Conservation (phyloP, 1,284 basidiomycete species). For the Puccinia triticina region DNA sequence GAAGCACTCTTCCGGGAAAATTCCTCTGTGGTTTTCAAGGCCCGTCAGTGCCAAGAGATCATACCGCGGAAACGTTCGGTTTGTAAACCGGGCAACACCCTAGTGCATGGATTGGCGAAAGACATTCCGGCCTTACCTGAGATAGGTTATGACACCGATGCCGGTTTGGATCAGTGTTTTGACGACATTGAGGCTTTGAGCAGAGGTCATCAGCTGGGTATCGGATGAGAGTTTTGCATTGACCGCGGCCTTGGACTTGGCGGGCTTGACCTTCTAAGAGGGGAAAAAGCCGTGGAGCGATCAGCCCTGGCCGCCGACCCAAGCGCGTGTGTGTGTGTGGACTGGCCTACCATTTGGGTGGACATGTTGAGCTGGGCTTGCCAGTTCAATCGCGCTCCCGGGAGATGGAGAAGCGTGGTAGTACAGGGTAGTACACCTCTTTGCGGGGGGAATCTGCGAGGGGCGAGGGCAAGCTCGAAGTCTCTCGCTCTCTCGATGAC, state of each 20-base stretch:
- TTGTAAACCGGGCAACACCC: too few relatives aligned
- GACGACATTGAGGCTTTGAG: slow-evolving; percentile 47
- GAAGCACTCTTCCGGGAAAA: slow-evolving; percentile 50
- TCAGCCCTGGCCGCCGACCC: not conserved
- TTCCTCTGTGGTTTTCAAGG: slow-evolving; percentile 27
- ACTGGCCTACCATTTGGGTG: slow-evolving; percentile 12
- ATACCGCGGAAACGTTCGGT: not conserved
- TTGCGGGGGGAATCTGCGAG: too few relatives aligned
- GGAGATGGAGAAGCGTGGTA: not conserved
- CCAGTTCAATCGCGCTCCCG: not conserved
- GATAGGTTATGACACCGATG: slow-evolving; percentile 51
- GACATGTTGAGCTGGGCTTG: not conserved
- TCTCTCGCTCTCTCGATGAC: not conserved
- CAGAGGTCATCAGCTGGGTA: slow-evolving; percentile 39
- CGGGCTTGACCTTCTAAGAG: not conserved
- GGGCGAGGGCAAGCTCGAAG: not conserved
- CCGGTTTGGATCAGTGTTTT: slow-evolving; percentile 45
- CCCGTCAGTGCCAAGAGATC: not conserved
- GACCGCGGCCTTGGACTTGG: not conserved
- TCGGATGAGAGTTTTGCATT: slow-evolving; percentile 21
- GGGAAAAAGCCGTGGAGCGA: too few relatives aligned
- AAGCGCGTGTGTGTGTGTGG: not conserved
- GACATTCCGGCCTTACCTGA: slow-evolving; percentile 24
- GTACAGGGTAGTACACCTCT: not conserved
- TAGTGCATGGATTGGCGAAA: too few relatives aligned